phyloP scores from a whole-genome alignment of 257 asterid species.

The Marsdenia floribunda region DNA sequence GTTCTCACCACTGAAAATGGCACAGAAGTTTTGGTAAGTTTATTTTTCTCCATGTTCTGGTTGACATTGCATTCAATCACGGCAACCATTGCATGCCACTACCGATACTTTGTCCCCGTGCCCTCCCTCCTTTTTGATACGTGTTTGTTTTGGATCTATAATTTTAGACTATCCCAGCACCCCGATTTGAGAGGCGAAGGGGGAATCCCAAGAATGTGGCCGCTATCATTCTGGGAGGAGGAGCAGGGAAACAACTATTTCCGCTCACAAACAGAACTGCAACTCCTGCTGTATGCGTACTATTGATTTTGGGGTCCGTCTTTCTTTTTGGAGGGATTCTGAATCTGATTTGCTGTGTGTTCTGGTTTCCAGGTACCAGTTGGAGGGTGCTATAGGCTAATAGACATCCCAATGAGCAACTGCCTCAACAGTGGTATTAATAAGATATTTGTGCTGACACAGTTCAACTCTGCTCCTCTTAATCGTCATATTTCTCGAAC shows the following conservation, averaged over 20 bases:
- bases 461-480: constrained; percentile 88
- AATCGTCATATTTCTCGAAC: constrained; percentile 93
- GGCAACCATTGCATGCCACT: neutral
- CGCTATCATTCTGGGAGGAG: constrained; percentile 94
- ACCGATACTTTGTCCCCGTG: neutral
- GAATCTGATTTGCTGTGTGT: constrained; percentile 2
- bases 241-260: constrained; percentile 78
- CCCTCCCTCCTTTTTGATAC: neutral
- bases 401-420: constrained; percentile 96
- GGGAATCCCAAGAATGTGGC: constrained; percentile 87
- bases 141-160: constrained; percentile 18
- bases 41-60: neutral
- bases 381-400: constrained; percentile 92
- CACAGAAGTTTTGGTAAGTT: constrained; percentile 50
- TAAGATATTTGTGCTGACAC: constrained; percentile 93
- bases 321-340: constrained; percentile 4
- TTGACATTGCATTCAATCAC: neutral
- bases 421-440: constrained; percentile 91
- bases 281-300: constrained; percentile 84
- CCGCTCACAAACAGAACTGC: constrained; percentile 92
- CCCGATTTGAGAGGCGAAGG: constrained; percentile 51
- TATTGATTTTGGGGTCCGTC: neutral
- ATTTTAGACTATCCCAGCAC: constrained; percentile 51
- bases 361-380: constrained; percentile 63
- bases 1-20: constrained; percentile 68